phyloP scores from a whole-genome alignment of 1,139 yeast species.

The Nadsonia starkeyi-henricii region DNA sequence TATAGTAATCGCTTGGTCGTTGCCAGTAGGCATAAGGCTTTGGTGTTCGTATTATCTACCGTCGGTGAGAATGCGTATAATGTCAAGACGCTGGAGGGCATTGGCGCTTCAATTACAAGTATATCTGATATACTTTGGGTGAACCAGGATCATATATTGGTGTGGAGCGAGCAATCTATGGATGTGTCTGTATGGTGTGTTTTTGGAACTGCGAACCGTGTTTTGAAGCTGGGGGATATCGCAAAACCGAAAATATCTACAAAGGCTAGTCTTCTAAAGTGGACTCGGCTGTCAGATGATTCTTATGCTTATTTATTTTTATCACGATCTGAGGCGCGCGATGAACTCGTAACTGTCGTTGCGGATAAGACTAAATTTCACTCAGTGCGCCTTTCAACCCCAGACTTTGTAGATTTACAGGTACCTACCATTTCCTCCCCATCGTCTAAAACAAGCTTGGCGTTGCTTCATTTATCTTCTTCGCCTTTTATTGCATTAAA shows the following conservation, averaged over 20 bases:
- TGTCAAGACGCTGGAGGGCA: background rate
- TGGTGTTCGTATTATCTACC: background rate
- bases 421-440: background rate
- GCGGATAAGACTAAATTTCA: no score
- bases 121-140: background rate
- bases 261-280: background rate
- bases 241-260: background rate
- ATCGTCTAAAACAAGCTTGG: no score
- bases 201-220: background rate
- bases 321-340: no score
- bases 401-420: background rate
- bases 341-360: no score
- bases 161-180: background rate
- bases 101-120: background rate
- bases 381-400: no score
- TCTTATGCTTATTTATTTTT: no score
- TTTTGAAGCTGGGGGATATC: background rate
- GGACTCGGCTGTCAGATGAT: background rate
- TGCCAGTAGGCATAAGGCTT: background rate
- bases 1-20: background rate
- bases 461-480: background rate
- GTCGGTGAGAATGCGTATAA: background rate
- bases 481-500: background rate
- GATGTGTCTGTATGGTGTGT: background rate
- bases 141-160: background rate